Evolutionary conservation across 306 rosid genomes (phyloP), one percentile per base, ranked within the genome.

Genomic region (Datisca glomerata): DNA sequence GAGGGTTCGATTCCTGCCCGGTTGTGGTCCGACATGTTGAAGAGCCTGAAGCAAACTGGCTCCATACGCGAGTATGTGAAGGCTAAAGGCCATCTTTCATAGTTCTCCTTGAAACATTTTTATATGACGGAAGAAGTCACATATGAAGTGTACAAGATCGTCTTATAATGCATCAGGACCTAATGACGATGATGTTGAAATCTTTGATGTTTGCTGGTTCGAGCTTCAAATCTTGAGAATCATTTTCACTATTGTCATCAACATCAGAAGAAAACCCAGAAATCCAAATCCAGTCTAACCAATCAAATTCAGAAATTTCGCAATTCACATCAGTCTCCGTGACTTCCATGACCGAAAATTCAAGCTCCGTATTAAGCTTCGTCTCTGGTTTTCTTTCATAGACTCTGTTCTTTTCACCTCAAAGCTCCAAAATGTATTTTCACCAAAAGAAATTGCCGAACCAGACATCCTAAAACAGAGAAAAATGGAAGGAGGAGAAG

Each of bases 291-390:
- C 11, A 59, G 42, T 52, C 28, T 70, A n/a, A n/a, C n/a, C n/a
- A n/a, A n/a, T n/a, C n/a, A n/a, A n/a, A n/a, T n/a, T n/a, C n/a
- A n/a, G n/a, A n/a, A n/a, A n/a, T n/a, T n/a, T n/a, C n/a, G n/a
- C n/a, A n/a, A n/a, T 8, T 61, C 61, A 16, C 57, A 49, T 45
- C 37, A 16, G 4, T 16, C 43, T 76, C 47, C 38, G 65, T 43
- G 8, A 65, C 81, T 70, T 78, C 94, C 39, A 69, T 71, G 77
- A 81, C 87, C 60, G 86, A 86, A 39, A 71, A 76, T 13, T 50
- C 68, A 41, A 67, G 50, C 70, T 51, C 68, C 61, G 70, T 60
- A 49, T 43, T 71, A 56, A 68, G 65, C 57, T 78, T 51, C 57
- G 45, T 43, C 1, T 22, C 56, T n/a, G 72, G 31, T 41, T 59